Evolutionary conservation across 176 grass and related monocot species (phyloP).

Genomic region (Echinochloa phyllopogon): DNA sequence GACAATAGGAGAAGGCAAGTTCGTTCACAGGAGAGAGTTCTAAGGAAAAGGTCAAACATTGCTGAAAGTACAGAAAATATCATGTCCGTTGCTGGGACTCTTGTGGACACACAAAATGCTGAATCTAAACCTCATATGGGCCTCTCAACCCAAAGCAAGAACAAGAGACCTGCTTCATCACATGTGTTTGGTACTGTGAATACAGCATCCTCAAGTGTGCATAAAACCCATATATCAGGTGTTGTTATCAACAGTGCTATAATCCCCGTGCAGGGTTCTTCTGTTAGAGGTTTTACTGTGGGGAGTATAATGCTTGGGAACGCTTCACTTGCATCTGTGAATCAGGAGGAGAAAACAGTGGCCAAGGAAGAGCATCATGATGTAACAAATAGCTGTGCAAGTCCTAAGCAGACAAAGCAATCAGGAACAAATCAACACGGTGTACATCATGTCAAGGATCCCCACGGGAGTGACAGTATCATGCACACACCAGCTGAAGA

Average conservation of each 20-base stretch:
- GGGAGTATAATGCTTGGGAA: slow-evolving; percentile 48
- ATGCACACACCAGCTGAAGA: slow-evolving; percentile 56
- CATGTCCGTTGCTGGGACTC: slow-evolving; percentile 26
- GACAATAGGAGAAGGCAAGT: slow-evolving; percentile 60
- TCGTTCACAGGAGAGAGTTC: slow-evolving; percentile 36
- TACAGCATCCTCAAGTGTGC: slow-evolving; percentile 31
- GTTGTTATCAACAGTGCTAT: slow-evolving; percentile 35
- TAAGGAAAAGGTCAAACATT: slow-evolving; percentile 46
- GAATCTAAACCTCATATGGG: slow-evolving; percentile 35
- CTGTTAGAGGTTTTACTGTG: slow-evolving; percentile 44
- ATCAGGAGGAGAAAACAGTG: slow-evolving; percentile 37
- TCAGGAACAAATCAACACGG: slow-evolving; percentile 46
- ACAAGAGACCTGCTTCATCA: slow-evolving; percentile 23
- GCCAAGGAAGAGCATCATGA: slow-evolving; percentile 45
- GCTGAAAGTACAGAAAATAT: slow-evolving; percentile 28
- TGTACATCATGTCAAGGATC: slow-evolving; percentile 32
- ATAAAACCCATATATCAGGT: slow-evolving; percentile 33
- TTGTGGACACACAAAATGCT: slow-evolving; percentile 28
- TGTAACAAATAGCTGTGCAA: slow-evolving; percentile 43
- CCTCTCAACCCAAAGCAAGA: slow-evolving; percentile 49
- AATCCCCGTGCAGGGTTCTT: slow-evolving; percentile 33
- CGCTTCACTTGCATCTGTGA: slow-evolving; percentile 12
- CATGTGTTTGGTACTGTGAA: slow-evolving; percentile 38
- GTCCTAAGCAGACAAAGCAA: slow-evolving; percentile 46
- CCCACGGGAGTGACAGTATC: slow-evolving; percentile 45